Conservation (phyloP, 2,329 filamentous ascomycete genomes). For the Gnomoniopsis sp. region DNA sequence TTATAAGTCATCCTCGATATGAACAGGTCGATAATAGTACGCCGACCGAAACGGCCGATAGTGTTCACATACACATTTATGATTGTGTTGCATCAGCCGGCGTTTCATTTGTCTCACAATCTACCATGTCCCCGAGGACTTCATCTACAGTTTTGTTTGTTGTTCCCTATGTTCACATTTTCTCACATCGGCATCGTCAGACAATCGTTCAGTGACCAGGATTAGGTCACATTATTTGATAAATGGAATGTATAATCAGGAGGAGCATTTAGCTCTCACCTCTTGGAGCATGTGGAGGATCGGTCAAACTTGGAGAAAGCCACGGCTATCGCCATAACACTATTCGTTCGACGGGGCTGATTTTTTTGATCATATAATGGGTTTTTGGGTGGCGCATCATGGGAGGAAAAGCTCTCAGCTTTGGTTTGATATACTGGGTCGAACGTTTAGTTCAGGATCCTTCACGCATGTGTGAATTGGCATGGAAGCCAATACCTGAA, state of each 20-base stretch:
- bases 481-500: neutral
- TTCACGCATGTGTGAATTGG: constrained; percentile 1
- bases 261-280: constrained; percentile 5
- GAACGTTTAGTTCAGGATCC: constrained; percentile 6
- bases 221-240: constrained; percentile 19
- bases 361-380: neutral
- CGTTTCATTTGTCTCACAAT: constrained; percentile 3
- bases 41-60: constrained; percentile 8
- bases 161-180: constrained; percentile 15
- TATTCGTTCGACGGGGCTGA: constrained; percentile 1
- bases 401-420: neutral
- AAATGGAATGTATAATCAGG: constrained; percentile 35
- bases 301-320: constrained; percentile 2
- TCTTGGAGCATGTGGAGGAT: constrained; percentile 13
- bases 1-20: constrained; percentile 44
- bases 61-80: constrained; percentile 3
- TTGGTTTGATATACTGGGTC: neutral
- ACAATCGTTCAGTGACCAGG: constrained; percentile 15
- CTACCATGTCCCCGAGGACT: neutral
- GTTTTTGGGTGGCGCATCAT: neutral
- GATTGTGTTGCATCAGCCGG: constrained; percentile 9
- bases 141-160: constrained; percentile 13
- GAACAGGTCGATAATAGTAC: neutral
- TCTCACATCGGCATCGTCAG: neutral
- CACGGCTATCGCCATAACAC: constrained; percentile 4